A percentile compares a stretch with the other conserved stretches of the same genome.
Evolutionary conservation across 2,329 filamentous ascomycete species (phyloP).

Genomic region (Plectosphaerella cucumerina): DNA sequence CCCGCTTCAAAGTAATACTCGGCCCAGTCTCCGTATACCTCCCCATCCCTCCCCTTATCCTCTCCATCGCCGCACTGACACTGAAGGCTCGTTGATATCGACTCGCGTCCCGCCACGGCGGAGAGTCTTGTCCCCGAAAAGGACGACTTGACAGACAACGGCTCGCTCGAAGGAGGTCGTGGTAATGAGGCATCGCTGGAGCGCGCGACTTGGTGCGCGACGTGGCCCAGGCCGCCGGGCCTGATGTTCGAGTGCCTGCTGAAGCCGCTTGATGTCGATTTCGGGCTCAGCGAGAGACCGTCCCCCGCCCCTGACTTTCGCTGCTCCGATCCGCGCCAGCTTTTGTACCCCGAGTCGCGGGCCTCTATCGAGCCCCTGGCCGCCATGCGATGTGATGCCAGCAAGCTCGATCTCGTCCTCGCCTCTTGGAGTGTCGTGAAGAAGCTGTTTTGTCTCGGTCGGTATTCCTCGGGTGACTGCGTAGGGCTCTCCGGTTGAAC

Average conservation of each 20-base stretch:
- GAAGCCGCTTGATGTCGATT: too few species aligned
- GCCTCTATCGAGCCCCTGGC: neutral
- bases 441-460: neutral
- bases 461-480: constrained; percentile 2
- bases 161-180: too few species aligned
- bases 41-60: neutral
- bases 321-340: neutral
- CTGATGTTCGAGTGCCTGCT: too few species aligned
- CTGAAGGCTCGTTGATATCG: too few species aligned
- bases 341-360: constrained; percentile 1
- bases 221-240: too few species aligned
- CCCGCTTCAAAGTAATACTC: constrained; percentile 14
- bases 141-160: too few species aligned
- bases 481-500: too few species aligned
- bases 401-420: neutral
- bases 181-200: too few species aligned
- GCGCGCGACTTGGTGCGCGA: too few species aligned
- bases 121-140: too few species aligned
- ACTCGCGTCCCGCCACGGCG: neutral
- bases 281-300: too few species aligned
- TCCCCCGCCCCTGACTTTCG: neutral
- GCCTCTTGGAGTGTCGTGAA: constrained; percentile 1
- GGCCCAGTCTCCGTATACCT: constrained; percentile 14
- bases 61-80: too few species aligned
- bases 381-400: constrained; percentile 1